A percentile compares a stretch with the other conserved stretches of the same genome.
Evolutionary conservation across 116 monocot species (phyloP).

Genomic region (Posidonia oceanica): DNA sequence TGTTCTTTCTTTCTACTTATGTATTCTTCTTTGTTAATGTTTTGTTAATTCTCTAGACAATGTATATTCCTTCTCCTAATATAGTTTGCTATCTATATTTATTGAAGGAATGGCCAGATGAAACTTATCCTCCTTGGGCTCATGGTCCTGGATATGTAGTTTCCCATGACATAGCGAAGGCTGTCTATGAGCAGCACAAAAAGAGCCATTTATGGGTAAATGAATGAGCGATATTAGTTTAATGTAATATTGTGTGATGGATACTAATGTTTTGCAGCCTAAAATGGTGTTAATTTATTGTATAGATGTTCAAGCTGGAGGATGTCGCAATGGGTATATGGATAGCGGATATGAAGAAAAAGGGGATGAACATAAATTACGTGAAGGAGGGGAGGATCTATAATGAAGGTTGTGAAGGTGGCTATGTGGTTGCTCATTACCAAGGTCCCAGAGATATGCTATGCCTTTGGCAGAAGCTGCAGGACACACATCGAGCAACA

Average conservation of each 20-base stretch:
- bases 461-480: conserved; percentile 86
- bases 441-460: conserved; percentile 75
- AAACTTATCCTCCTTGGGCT: conserved; percentile 89
- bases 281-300: background rate
- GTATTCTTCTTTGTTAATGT: no score
- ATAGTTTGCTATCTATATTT: background rate
- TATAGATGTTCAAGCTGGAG: conserved; percentile 94
- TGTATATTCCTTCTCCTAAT: background rate
- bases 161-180: conserved; percentile 65
- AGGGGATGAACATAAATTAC: conserved; percentile 51
- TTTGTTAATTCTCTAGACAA: background rate
- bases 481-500: conserved; percentile 29
- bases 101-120: conserved; percentile 78
- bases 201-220: conserved; percentile 50
- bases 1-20: no score
- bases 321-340: conserved; percentile 98
- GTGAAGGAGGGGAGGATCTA: conserved; percentile 54
- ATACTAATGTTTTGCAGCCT: background rate
- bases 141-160: conserved; percentile 98
- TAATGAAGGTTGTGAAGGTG: conserved; percentile 51
- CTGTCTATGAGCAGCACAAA: conserved; percentile 46
- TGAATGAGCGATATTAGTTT: background rate
- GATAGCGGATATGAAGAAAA: conserved; percentile 53
- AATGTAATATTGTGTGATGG: background rate
- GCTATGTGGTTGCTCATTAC: conserved; percentile 86